These are phyloP conservation scores for Rhipidocladum racemiflorum DNA, from an alignment of 176 grass and related monocot genomes.

Conservation along the genomic window DNA sequence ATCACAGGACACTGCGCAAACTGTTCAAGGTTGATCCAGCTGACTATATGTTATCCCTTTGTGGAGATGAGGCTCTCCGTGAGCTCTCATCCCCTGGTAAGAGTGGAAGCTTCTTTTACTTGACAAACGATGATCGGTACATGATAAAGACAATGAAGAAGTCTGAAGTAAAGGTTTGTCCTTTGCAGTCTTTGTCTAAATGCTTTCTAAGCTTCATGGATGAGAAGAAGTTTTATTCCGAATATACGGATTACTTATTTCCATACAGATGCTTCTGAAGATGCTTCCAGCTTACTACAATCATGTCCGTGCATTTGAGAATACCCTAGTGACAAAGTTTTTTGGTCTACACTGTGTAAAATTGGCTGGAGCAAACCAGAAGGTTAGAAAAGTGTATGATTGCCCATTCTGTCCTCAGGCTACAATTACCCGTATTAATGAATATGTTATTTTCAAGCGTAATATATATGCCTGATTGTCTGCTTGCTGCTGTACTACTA, in stretches of 20 bases:
- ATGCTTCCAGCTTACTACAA: slow-evolving; percentile 36
- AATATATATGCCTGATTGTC: slow-evolving; percentile 29
- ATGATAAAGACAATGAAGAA: slow-evolving; percentile 99
- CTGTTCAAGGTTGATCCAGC: slow-evolving; percentile 92
- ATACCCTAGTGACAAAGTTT: slow-evolving; percentile 86
- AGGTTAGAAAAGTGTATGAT: slow-evolving; percentile 51
- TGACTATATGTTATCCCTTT: slow-evolving; percentile 91
- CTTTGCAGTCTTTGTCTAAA: slow-evolving; percentile 19
- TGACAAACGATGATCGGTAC: slow-evolving; percentile 78
- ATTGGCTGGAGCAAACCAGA: slow-evolving; percentile 67
- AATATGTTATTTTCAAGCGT: slow-evolving; percentile 13
- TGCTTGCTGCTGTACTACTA: slow-evolving; percentile 24
- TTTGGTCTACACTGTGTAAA: slow-evolving; percentile 90
- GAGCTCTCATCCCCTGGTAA: slow-evolving; percentile 91
- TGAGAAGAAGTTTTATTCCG: slow-evolving; percentile 8
- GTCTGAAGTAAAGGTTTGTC: slow-evolving; percentile 74
- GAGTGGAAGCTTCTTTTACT: slow-evolving; percentile 95
- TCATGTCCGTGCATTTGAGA: slow-evolving; percentile 70
- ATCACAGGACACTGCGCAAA: slow-evolving; percentile 67
- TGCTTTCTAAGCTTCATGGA: background rate
- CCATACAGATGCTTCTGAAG: slow-evolving; percentile 67
- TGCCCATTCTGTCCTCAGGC: background rate
- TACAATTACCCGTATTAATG: background rate
- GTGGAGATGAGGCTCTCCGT: slow-evolving; percentile 81
- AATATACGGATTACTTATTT: slow-evolving; percentile 5